Evolutionary conservation across 2,329 filamentous ascomycete species (phyloP).

Genomic region (Proliferodiscus dingleyae): DNA sequence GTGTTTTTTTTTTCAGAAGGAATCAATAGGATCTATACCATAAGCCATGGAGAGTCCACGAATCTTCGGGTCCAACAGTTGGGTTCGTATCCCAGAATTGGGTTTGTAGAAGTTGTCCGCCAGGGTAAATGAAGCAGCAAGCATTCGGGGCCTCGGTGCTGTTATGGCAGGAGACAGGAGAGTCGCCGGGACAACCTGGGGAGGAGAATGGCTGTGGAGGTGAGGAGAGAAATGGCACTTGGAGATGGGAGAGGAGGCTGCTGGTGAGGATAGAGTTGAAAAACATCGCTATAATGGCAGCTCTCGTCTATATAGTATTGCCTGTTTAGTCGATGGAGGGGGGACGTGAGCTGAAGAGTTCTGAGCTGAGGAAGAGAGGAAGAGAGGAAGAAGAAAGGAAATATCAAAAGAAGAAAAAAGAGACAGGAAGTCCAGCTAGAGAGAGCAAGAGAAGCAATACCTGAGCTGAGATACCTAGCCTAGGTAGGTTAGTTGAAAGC

Average conservation of each 20-base stretch:
- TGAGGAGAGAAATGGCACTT: conserved; percentile 10
- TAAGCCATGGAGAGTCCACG: conserved; percentile 71
- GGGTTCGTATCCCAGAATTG: conserved; percentile 73
- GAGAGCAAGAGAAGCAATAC: too few species aligned
- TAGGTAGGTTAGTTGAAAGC: too few species aligned
- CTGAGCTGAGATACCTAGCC: too few species aligned
- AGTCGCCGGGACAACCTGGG: conserved; percentile 25
- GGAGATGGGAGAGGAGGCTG: conserved; percentile 23
- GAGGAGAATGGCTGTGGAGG: conserved; percentile 14
- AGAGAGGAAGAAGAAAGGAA: too few species aligned
- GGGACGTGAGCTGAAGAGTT: too few species aligned
- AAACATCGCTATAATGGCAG: too few species aligned
- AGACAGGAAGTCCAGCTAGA: too few species aligned
- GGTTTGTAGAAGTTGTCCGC: conserved; percentile 65
- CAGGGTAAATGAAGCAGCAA: conserved; percentile 69
- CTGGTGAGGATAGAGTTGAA: conserved; percentile 22
- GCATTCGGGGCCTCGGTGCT: conserved; percentile 51
- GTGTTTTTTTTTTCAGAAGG: too few species aligned
- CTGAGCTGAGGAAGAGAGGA: too few species aligned
- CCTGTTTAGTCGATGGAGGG: too few species aligned
- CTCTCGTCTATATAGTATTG: too few species aligned
- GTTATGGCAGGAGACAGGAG: conserved; percentile 57
- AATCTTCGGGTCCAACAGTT: conserved; percentile 56
- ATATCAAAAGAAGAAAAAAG: too few species aligned
- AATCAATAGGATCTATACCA: conserved; percentile 31